Conservation (phyloP, 768 basidiomycete species). For the Lanmaoa pseudosensibilis region DNA sequence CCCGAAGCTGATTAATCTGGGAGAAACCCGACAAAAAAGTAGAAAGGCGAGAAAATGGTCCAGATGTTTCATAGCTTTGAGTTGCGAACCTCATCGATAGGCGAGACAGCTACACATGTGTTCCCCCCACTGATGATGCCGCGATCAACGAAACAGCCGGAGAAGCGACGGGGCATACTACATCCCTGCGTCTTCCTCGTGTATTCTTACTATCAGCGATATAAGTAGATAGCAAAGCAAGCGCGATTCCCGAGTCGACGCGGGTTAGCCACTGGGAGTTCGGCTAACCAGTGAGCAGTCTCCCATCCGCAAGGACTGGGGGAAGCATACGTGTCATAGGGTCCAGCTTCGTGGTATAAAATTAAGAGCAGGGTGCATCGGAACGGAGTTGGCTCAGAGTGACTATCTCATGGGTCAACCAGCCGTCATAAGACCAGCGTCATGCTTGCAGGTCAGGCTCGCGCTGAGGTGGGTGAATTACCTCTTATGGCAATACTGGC, state of each 20-base stretch:
- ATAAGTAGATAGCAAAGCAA: background rate
- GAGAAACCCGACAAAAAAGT: background rate
- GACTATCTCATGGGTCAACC: background rate
- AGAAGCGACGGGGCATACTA: background rate
- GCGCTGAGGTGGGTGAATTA: background rate
- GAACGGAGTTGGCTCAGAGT: background rate
- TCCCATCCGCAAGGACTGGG: background rate
- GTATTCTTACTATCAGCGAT: background rate
- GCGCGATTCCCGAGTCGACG: constrained; percentile 11
- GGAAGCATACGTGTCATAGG: constrained; percentile 13
- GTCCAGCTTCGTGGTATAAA: constrained; percentile 9
- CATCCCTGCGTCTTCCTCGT: constrained; percentile 16
- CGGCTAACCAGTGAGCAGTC: constrained; percentile 1
- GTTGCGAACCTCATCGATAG: background rate
- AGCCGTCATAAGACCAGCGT: background rate
- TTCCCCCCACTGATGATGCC: constrained; percentile 14
- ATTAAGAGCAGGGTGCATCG: constrained; percentile 6
- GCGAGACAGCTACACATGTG: background rate
- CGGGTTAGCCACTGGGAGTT: background rate
- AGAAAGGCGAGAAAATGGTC: background rate
- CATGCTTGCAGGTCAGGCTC: background rate
- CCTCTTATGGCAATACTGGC: background rate
- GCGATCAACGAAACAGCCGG: constrained; percentile 6
- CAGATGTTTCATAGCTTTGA: background rate
- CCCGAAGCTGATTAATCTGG: background rate